Percentiles rank a stretch among this genome's conserved stretches.
Evolutionary conservation across 352 stramenopile species (phyloP).

Genomic region (Thalassiosira hispida): DNA sequence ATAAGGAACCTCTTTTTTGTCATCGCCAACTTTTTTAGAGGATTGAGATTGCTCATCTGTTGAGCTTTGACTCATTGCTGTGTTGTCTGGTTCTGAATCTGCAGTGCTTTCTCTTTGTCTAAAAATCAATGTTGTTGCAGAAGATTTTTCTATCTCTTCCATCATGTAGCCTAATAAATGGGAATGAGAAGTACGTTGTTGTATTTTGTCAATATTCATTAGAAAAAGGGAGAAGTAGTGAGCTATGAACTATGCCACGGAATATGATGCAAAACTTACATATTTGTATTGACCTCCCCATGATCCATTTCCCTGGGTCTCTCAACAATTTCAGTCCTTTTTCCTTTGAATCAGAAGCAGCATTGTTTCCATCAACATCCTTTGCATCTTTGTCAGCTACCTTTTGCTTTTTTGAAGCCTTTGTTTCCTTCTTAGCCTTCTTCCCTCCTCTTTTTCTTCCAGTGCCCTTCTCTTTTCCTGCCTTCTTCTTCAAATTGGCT

Average conservation of each 20-base stretch:
- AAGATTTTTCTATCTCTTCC: conserved; percentile 50
- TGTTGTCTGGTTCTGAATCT: neutral
- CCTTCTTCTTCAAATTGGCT: conserved; percentile 46
- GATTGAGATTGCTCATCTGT: conserved; percentile 21
- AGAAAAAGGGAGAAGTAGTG: too few species aligned
- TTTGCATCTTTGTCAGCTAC: conserved; percentile 20
- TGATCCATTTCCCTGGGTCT: conserved; percentile 48
- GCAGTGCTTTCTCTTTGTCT: conserved; percentile 16
- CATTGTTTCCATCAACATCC: conserved; percentile 11
- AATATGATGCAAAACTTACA: too few species aligned
- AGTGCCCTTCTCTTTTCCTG: conserved; percentile 4
- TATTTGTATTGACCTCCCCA: conserved; percentile 57
- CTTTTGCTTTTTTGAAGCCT: conserved; percentile 37
- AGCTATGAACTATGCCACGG: too few species aligned
- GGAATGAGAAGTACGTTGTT: too few species aligned
- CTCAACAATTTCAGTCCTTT: conserved; percentile 45
- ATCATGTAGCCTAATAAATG: conserved; percentile 37
- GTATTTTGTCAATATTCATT: too few species aligned
- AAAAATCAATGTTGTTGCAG: conserved; percentile 41
- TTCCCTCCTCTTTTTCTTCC: conserved; percentile 19
- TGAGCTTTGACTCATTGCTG: conserved; percentile 1
- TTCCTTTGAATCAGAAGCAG: conserved; percentile 25
- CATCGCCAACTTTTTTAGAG: conserved; percentile 9
- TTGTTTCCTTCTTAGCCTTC: conserved; percentile 28
- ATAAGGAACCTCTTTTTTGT: conserved; percentile 43